A percentile compares a stretch with the other conserved stretches of the same genome.
These are phyloP conservation scores for Elsinoe batatas DNA, from an alignment of 2,329 filamentous ascomycete species.

Conservation along the genomic window DNA sequence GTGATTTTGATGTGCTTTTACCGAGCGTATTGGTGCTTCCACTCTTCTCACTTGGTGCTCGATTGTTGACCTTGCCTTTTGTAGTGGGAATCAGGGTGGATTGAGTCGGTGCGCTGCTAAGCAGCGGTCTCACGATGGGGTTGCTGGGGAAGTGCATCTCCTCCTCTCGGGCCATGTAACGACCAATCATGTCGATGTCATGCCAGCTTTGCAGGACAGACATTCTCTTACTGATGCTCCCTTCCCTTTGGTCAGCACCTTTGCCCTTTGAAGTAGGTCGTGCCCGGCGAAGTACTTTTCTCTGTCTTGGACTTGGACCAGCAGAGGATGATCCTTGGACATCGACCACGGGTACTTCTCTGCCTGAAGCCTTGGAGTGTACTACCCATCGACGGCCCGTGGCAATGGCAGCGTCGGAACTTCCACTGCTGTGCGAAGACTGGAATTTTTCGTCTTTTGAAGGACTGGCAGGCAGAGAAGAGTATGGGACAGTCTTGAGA, in stretches of 20 bases:
- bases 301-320: conserved; percentile 12
- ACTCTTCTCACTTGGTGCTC: neutral
- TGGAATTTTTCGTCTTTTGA: neutral
- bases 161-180: neutral
- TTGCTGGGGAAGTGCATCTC: conserved; percentile 1
- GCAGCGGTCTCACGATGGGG: neutral
- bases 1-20: neutral
- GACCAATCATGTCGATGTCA: neutral
- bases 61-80: neutral
- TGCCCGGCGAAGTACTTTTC: conserved; percentile 13
- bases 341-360: conserved; percentile 15
- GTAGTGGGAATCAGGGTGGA: neutral
- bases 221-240: conserved; percentile 1
- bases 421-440: neutral
- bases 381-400: conserved; percentile 5
- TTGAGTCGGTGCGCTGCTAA: neutral
- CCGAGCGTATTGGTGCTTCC: too few relatives aligned
- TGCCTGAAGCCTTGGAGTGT: neutral
- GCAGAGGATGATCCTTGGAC: conserved; percentile 14
- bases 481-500: neutral
- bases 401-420: neutral
- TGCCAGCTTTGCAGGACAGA: conserved; percentile 8
- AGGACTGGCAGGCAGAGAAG: neutral
- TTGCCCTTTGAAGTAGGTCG: conserved; percentile 3
- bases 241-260: neutral